Conservation (phyloP, 768 basidiomycete genomes). For the Candolleomyces eurysporus region DNA sequence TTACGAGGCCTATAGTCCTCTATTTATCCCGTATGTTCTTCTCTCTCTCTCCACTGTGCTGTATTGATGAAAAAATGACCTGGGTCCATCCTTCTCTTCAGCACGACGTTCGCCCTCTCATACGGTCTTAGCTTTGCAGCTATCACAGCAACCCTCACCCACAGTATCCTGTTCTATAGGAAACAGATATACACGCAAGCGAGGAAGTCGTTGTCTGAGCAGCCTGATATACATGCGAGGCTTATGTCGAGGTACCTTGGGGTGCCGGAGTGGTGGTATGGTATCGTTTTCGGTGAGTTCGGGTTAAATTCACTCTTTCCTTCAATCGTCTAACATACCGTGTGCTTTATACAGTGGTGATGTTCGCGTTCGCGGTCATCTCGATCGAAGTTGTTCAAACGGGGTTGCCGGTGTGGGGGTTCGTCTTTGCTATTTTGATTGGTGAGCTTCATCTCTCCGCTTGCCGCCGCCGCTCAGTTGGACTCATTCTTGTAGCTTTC, state of each 20-base stretch:
- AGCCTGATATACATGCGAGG: slow-evolving; percentile 82
- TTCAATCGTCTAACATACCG: no score
- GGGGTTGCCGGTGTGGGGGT: slow-evolving; percentile 61
- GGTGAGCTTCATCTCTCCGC: no score
- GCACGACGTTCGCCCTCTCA: slow-evolving; percentile 68
- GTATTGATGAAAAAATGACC: no score
- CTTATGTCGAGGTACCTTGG: slow-evolving; percentile 75
- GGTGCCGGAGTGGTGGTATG: slow-evolving; percentile 87
- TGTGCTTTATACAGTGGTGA: slow-evolving; percentile 16
- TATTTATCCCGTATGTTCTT: slow-evolving; percentile 47
- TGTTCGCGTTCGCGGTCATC: slow-evolving; percentile 68
- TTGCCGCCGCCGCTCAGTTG: no score
- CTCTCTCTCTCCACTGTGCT: no score
- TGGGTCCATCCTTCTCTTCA: no score
- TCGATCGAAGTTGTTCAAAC: slow-evolving; percentile 72
- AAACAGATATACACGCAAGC: slow-evolving; percentile 75
- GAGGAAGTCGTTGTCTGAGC: slow-evolving; percentile 69
- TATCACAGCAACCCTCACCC: slow-evolving; percentile 72
- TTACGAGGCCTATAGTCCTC: slow-evolving; percentile 57
- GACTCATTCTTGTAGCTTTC: slow-evolving; percentile 28
- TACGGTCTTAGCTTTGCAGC: slow-evolving; percentile 84
- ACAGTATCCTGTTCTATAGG: slow-evolving; percentile 71
- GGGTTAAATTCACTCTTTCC: no score
- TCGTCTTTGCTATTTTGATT: slow-evolving; percentile 67
- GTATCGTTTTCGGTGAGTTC: slow-evolving; percentile 50